Conservation (phyloP, 805 yeast species). For the Wickerhamomyces alni region DNA sequence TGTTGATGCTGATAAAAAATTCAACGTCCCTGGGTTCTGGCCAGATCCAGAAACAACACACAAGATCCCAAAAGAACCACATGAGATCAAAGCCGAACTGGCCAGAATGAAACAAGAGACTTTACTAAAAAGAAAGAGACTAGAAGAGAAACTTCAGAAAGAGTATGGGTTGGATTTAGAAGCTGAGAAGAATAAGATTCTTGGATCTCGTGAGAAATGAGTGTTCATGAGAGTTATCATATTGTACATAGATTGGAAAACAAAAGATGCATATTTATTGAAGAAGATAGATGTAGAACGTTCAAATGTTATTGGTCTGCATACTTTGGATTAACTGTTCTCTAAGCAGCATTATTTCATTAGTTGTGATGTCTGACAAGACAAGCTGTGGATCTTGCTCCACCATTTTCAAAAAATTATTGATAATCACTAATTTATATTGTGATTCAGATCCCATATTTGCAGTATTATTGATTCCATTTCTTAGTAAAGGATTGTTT, state of each 20-base stretch:
- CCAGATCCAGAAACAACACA: conserved; percentile 92
- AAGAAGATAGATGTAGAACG: too few relatives aligned
- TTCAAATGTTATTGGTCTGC: not conserved
- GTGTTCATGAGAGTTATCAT: not conserved
- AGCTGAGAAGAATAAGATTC: conserved; percentile 34
- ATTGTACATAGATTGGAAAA: not conserved
- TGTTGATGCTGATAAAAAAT: conserved; percentile 79
- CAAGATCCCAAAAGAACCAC: conserved; percentile 88
- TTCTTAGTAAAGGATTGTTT: not conserved
- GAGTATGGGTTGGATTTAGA: conserved; percentile 57
- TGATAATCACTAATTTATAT: conserved; percentile 6
- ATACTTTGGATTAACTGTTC: not conserved
- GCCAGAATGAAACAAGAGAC: conserved; percentile 81
- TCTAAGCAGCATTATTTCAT: conserved; percentile 7
- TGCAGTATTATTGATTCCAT: not conserved
- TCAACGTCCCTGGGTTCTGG: conserved; percentile 93
- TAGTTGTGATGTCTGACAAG: conserved; percentile 2
- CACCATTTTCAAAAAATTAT: conserved; percentile 9
- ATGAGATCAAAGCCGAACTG: conserved; percentile 84
- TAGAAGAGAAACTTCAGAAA: conserved; percentile 65
- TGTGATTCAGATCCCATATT: not conserved
- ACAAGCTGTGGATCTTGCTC: conserved; percentile 4
- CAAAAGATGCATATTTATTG: not conserved
- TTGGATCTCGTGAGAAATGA: conserved; percentile 5
- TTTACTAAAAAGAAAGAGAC: conserved; percentile 60